These are phyloP conservation scores for Calonectria pauciramosa DNA, from an alignment of 2,329 filamentous ascomycete genomes.

Conservation along the genomic window DNA sequence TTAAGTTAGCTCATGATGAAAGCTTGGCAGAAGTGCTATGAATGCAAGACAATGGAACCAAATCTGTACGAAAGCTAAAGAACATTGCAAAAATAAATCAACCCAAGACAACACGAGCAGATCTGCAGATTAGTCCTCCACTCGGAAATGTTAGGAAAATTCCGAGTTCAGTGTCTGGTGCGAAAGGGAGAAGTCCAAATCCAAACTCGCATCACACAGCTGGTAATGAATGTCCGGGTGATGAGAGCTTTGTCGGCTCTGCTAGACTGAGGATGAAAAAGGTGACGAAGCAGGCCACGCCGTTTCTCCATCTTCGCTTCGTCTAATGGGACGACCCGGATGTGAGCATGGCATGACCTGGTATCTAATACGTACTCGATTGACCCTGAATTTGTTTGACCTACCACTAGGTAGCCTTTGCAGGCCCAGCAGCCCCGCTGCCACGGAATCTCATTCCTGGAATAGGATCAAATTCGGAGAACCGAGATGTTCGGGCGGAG, in stretches of 20 bases:
- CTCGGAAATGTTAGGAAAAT: background rate
- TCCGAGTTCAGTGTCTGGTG: background rate
- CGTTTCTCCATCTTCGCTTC: background rate
- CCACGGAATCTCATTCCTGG: background rate
- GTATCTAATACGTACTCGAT: slow-evolving; percentile 15
- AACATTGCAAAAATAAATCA: background rate
- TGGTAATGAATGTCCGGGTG: background rate
- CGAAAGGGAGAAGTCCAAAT: background rate
- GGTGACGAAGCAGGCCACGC: slow-evolving; percentile 20
- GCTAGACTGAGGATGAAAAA: background rate
- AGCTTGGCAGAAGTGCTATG: background rate
- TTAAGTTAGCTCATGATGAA: background rate
- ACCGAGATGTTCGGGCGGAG: slow-evolving; percentile 11
- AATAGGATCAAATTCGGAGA: slow-evolving; percentile 15
- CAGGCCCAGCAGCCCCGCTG: slow-evolving; percentile 15
- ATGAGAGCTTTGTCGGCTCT: background rate
- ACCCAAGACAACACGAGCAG: background rate
- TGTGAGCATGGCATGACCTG: slow-evolving; percentile 19
- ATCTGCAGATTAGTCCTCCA: background rate
- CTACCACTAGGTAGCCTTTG: background rate
- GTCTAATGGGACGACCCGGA: slow-evolving; percentile 13
- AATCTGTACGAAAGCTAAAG: background rate
- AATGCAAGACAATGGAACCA: background rate
- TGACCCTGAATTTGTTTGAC: slow-evolving; percentile 13
- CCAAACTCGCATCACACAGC: background rate